Evolutionary conservation across 2,329 filamentous ascomycete species (phyloP).

Genomic region (Exophiala aquamarina): DNA sequence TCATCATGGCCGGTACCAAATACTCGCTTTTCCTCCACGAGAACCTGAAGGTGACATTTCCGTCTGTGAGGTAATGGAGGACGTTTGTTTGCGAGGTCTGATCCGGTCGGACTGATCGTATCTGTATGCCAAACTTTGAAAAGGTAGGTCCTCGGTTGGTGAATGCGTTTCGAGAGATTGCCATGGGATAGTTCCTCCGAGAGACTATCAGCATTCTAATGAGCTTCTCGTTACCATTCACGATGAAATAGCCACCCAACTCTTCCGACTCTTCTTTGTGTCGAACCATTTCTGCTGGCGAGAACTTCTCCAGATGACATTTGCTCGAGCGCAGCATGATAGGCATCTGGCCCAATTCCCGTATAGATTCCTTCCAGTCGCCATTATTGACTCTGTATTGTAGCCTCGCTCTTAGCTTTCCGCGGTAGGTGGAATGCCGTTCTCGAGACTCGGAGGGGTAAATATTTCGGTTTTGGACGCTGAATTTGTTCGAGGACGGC

Average conservation of each 20-base stretch:
- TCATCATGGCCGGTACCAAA: constrained; percentile 94
- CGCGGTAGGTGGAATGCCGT: constrained; percentile 86
- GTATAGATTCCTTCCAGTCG: constrained; percentile 75
- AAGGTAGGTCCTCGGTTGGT: constrained; percentile 82
- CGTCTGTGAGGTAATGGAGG: constrained; percentile 91
- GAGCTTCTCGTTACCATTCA: constrained; percentile 97
- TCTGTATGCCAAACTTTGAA: constrained; percentile 84
- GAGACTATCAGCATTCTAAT: constrained; percentile 90
- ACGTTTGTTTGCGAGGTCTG: constrained; percentile 98
- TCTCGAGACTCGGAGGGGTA: constrained; percentile 92
- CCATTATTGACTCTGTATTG: constrained; percentile 86
- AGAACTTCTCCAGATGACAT: constrained; percentile 85
- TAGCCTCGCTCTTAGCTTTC: constrained; percentile 77
- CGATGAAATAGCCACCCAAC: constrained; percentile 92
- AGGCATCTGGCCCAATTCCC: constrained; percentile 85
- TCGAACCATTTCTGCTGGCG: constrained; percentile 77
- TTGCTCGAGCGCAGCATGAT: constrained; percentile 92
- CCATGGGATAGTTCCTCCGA: constrained; percentile 91
- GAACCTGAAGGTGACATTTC: constrained; percentile 95
- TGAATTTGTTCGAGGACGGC: constrained; percentile 79
- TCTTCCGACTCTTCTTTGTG: constrained; percentile 96
- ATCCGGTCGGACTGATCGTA: constrained; percentile 91
- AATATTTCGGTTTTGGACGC: constrained; percentile 76
- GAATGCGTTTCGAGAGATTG: constrained; percentile 89
- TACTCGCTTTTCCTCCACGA: constrained; percentile 98